Base-by-base conservation (phyloP, 2,329 filamentous ascomycete genomes). In the Alternaria hordeiaustralica region DNA sequence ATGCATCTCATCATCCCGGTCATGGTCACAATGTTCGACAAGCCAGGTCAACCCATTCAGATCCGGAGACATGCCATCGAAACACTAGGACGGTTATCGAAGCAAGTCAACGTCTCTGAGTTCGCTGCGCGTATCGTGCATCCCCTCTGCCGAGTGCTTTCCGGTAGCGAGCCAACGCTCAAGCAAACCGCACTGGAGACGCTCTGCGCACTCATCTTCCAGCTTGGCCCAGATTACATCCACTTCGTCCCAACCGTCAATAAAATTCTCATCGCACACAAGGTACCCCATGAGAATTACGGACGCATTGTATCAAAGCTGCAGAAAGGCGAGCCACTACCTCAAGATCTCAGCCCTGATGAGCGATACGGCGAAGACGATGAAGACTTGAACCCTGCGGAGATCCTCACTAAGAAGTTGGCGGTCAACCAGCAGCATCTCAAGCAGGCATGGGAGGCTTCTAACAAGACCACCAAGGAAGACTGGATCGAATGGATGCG, bases 401-500 rank as follows among this genome's bases (percentile, higher is more conserved):
- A 98, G 69, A 91, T 96, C 47, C 89, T 90, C 2, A 92, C 92
- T 12, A 97, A 97, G 84, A 98, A 98, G 81, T 86, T 98, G 33
- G 94, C 97, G 65, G 95, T 98, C 80, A 99, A 99, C 71, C 94
- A 97, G 55, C 94, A 98, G 67, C 96, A 99, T 83, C 85, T 99
- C 21, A 97, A 98, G 81, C 91, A 92, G 67, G 96, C 96, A 0
- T 99, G 96, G 96, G 96, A 98, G 72, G 96, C 96, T 0, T 94
- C 91, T 63, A 94, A 96, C 64, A 97, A 97, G 77, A 97, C 95
- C 0, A 99, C 96, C 10, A 94, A 94, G 73, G 96, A 99, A 77
- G 96, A 99, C 81, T 99, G 96, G 96, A 93, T 97, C 74, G 96
- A 99, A 79, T 99, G 96, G 96, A 93, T 99, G 81, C 89, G 96